Evolutionary conservation across 208 protist species (phyloP).

Genomic region (Acanthamoeba sp.): DNA sequence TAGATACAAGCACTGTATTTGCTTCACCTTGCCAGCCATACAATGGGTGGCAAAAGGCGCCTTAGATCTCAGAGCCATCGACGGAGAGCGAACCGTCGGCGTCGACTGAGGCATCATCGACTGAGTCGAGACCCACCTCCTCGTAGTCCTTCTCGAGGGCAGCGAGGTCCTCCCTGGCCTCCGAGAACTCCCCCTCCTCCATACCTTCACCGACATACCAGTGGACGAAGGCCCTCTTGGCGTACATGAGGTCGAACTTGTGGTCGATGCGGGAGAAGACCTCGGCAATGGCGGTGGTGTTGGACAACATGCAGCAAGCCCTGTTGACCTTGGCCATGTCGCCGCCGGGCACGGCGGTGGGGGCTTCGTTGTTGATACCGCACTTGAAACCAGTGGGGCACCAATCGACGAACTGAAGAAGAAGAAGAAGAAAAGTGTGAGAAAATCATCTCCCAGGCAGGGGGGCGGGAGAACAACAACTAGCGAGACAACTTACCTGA

Average conservation of each 20-base stretch:
- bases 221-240: constrained; percentile 97
- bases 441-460: constrained; percentile 91
- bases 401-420: constrained; percentile 98
- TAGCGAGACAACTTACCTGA: constrained; percentile 91
- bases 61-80: constrained; percentile 30
- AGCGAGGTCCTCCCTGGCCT: constrained; percentile 96
- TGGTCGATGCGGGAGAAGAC: constrained; percentile 95
- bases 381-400: constrained; percentile 98
- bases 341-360: constrained; percentile 95
- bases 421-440: constrained; percentile 59
- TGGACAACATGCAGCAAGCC: constrained; percentile 96
- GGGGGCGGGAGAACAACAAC: constrained; percentile 98
- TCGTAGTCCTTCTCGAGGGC: constrained; percentile 98
- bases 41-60: not conserved
- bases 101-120: constrained; percentile 89
- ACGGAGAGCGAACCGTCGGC: constrained; percentile 83
- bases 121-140: constrained; percentile 93
- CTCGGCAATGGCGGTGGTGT: constrained; percentile 96
- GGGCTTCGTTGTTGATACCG: constrained; percentile 98
- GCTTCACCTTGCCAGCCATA: not conserved
- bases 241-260: constrained; percentile 98
- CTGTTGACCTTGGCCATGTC: constrained; percentile 96
- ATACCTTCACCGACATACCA: constrained; percentile 98
- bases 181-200: constrained; percentile 97
- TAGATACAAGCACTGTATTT: not conserved